These are phyloP conservation scores for Dovyalis caffra DNA, from an alignment of 345 rosid genomes.

Conservation along the genomic window DNA sequence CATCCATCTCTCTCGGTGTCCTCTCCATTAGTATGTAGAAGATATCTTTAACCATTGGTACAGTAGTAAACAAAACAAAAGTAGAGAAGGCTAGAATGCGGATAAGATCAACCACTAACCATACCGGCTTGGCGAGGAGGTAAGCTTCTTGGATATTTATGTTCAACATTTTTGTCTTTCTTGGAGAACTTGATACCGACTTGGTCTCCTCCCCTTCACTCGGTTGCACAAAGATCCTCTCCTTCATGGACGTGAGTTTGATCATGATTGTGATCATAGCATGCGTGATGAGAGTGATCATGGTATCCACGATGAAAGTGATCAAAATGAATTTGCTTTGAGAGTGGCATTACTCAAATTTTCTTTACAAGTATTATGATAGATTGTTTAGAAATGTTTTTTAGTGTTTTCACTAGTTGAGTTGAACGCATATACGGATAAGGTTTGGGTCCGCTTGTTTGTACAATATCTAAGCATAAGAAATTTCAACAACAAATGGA, in stretches of 20 bases:
- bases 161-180: conserved; percentile 40
- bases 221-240: conserved; percentile 16
- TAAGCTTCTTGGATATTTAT: conserved; percentile 86
- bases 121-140: conserved; percentile 55
- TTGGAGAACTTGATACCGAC: conserved; percentile 26
- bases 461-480: too few relatives aligned
- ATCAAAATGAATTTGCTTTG: too few relatives aligned
- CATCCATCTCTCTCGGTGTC: conserved; percentile 51
- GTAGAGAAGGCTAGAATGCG: conserved; percentile 64
- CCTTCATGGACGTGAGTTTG: conserved; percentile 22
- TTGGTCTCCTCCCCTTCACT: conserved; percentile 37
- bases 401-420: too few relatives aligned
- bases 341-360: too few relatives aligned
- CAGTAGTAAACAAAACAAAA: conserved; percentile 52
- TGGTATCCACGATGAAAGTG: too few relatives aligned
- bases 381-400: too few relatives aligned
- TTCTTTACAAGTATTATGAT: too few relatives aligned
- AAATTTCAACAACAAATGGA: too few relatives aligned
- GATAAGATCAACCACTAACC: conserved; percentile 66
- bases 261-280: conserved; percentile 27
- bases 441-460: too few relatives aligned
- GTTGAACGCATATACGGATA: too few relatives aligned
- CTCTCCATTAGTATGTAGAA: conserved; percentile 65
- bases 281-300: conserved; percentile 43
- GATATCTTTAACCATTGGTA: conserved; percentile 59